These are phyloP conservation scores for Gaertneriomyces semiglobifer DNA, from an alignment of 192 early-diverging fungal species.

Conservation along the genomic window DNA sequence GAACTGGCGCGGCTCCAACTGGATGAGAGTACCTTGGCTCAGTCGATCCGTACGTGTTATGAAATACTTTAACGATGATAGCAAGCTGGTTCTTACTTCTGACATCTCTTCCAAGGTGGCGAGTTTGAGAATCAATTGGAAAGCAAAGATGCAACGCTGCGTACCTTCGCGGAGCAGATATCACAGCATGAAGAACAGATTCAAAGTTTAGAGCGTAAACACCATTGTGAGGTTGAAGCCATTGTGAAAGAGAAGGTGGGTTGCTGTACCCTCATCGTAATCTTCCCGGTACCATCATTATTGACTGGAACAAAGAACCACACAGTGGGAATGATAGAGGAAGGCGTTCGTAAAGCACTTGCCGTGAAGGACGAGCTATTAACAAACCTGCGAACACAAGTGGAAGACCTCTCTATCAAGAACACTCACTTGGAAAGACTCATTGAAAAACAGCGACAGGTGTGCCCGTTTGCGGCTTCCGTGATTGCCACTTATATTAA, in stretches of 20 bases:
- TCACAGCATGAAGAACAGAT: constrained; percentile 23
- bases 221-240: constrained; percentile 28
- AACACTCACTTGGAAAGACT: constrained; percentile 44
- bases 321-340: constrained; percentile 43
- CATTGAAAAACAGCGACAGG: constrained; percentile 54
- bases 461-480: not conserved
- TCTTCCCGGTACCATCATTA: not conserved
- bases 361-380: constrained; percentile 44
- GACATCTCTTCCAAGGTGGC: constrained; percentile 18
- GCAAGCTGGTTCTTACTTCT: not conserved
- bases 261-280: constrained; percentile 5
- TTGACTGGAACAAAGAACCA: constrained; percentile 34
- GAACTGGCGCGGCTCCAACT: constrained; percentile 45
- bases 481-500: too few species aligned
- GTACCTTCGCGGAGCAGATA: constrained; percentile 23
- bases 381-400: constrained; percentile 33
- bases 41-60: constrained; percentile 33
- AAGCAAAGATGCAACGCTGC: constrained; percentile 26
- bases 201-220: constrained; percentile 9
- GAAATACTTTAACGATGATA: not conserved
- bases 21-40: constrained; percentile 38
- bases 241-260: constrained; percentile 47
- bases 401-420: constrained; percentile 38
- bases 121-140: constrained; percentile 37
- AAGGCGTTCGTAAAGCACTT: constrained; percentile 39